A percentile compares a stretch with the other conserved stretches of the same genome.
Conservation (phyloP, 2,329 filamentous ascomycete species). For the Cytospora piceicola region DNA sequence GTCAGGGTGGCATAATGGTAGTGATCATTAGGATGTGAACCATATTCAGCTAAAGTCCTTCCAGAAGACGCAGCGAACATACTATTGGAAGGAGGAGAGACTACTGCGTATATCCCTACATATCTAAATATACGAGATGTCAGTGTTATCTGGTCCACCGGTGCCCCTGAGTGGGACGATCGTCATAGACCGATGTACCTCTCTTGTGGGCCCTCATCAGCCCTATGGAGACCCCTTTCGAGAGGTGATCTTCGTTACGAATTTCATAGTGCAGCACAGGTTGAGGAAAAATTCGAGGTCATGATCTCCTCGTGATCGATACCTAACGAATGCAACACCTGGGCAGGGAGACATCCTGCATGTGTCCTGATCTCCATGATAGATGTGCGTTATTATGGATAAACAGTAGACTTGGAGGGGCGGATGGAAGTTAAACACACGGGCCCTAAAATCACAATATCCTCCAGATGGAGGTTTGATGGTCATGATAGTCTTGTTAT, state of each 20-base stretch:
- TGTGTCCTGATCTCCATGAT: neutral
- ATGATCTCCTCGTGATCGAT: neutral
- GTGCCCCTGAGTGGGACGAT: neutral
- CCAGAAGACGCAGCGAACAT: neutral
- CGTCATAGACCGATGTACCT: neutral
- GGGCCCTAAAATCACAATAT: neutral
- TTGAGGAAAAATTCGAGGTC: neutral
- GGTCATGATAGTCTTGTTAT: neutral
- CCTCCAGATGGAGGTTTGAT: neutral
- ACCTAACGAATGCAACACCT: neutral
- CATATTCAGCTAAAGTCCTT: neutral
- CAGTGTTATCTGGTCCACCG: neutral
- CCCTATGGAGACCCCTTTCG: slow-evolving; percentile 1
- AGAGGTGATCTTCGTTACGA: neutral
- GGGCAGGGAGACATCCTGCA: neutral
- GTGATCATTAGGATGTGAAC: neutral
- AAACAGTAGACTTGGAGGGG: neutral
- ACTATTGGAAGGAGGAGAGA: neutral
- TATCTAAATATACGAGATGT: neutral
- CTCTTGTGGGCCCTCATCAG: neutral
- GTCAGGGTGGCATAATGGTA: neutral
- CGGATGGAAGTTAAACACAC: neutral
- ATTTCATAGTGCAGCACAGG: neutral
- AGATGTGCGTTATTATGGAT: neutral
- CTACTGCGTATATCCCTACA: too few species aligned